Evolutionary conservation across 2,329 filamentous ascomycete genomes (phyloP).

Genomic region (Phaeosphaeriaceae sp.): DNA sequence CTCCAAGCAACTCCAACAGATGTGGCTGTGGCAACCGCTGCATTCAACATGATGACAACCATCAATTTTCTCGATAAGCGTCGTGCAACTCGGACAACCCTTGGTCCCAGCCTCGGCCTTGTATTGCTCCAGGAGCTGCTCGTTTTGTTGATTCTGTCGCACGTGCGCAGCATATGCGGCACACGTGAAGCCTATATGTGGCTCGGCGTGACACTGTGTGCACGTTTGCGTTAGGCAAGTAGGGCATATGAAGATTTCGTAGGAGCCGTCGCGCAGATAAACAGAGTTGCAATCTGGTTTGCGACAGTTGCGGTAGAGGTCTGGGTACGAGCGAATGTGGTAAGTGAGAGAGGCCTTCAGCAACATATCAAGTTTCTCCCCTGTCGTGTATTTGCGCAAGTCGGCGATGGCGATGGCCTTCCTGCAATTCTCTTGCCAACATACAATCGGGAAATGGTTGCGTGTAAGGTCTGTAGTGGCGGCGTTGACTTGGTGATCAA

Average conservation of each 20-base stretch:
- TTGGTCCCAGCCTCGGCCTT: constrained; percentile 22
- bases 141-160: constrained; percentile 17
- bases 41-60: constrained; percentile 59
- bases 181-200: constrained; percentile 27
- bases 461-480: constrained; percentile 8
- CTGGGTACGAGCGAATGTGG: constrained; percentile 17
- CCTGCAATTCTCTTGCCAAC: constrained; percentile 11
- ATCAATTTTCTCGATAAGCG: constrained; percentile 50
- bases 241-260: constrained; percentile 21
- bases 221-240: constrained; percentile 24
- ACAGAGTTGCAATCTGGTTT: constrained; percentile 25
- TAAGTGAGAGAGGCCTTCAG: constrained; percentile 18
- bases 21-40: constrained; percentile 13
- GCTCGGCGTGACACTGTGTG: constrained; percentile 21
- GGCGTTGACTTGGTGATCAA: constrained; percentile 17
- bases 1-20: constrained; percentile 26
- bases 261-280: constrained; percentile 10
- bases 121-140: constrained; percentile 13
- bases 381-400: constrained; percentile 5
- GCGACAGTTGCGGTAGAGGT: constrained; percentile 22
- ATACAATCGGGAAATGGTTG: constrained; percentile 9
- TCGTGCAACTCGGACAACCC: constrained; percentile 41
- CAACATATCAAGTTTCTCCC: constrained; percentile 6
- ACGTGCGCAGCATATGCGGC: constrained; percentile 14
- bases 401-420: constrained; percentile 9